Evolutionary conservation across 495 filamentous ascomycete genomes (phyloP), one percentile per base, ranked within the genome.

Genomic region (Rhizodiscina lignyota): DNA sequence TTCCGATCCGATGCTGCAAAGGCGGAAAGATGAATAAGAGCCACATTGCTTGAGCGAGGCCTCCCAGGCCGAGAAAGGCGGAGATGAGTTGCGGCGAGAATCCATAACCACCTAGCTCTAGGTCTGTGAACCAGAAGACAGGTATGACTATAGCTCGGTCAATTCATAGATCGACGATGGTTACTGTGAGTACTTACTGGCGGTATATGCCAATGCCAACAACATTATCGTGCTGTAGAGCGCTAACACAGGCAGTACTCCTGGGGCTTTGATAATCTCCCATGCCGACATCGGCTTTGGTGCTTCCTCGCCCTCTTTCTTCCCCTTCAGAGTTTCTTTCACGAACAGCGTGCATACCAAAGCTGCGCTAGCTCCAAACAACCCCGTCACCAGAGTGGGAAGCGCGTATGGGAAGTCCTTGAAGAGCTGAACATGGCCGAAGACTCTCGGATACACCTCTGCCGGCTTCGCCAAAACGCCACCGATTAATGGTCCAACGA

Each of bases 401-500:
- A 81, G 64, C 8, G 67, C 68, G 44, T 81, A 81, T 1, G 76
- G 77, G 38, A 71, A 77, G 5, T 65, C 45, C 30, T 63, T 50
- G 37, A 79, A 73, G 51, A 81, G 76, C 1, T 36, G 37, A 10
- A 68, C 49, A 17, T 46, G 42, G 5, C 61, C 63, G 43, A 83
- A 81, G 0, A 65, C 32, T 3, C 52, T 36, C 1, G 68, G 65
- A 34, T 67, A 78, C 45, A 73, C 67, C 4, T 53, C 41, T 4
- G 62, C 70, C 6, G 78, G 77, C 32, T 68, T 61, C n/a, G 68
- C 68, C 8, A 83, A 57, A 4, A 56, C 57, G 33, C 77, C 76
- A 33, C 72, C 77, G 31, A 83, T 47, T 2, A 81, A 33, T 15
- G 77, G 74, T 0, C 78, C 78, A 3, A 78, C 23, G 42, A 79